Base-by-base conservation (phyloP, 371 early-diverging fungal species). In the Haplosporangium sp. region DNA sequence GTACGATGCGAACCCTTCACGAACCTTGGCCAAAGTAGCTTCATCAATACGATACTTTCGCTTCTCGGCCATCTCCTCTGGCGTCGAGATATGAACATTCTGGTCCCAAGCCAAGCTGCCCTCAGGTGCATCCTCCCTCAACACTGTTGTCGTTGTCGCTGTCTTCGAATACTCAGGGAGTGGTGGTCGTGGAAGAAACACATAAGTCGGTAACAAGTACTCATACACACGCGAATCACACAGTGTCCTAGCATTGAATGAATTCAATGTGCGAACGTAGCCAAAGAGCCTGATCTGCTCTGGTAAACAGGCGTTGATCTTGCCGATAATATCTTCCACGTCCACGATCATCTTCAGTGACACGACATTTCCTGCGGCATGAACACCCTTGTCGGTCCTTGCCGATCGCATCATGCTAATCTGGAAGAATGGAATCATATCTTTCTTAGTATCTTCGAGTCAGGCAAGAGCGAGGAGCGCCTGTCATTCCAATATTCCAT, bases 331-430 rank as follows among this genome's bases (percentile, higher is more conserved):
- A 18, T 89, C 83, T 1, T 86, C 84, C 58, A 93, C 89, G 48
- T 92, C 92, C 20, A 90, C 82, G 59, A 94, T 89, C 91, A 98
- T 90, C 85, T 99, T 99, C 42, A 94, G 74, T 2, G 96, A 93
- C 23, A 98, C 91, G 1, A 99, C 91, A 64, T 98, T 96, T 40
- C 99, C 96, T 36, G 95, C 96, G 29, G 99, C 99, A 81, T 98
- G 99, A 0, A 99, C 99, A 13, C 99, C 99, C 84, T 99, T 99
- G 82, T 99, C 99, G 0, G 99, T 99, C 36, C 99, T 87, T 5
- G 98, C 99, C 5, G 97, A 92, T 57, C 99, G 84, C 86, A 85
- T 84, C 75, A 95, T 86, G 37, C 87, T 85, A 38, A 92, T 85
- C 92, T 96, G 45, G 3, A 56, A 23, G 29, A 29, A 29, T 29